Base-by-base conservation (phyloP, 257 asterid genomes). In the Verbena officinalis region DNA sequence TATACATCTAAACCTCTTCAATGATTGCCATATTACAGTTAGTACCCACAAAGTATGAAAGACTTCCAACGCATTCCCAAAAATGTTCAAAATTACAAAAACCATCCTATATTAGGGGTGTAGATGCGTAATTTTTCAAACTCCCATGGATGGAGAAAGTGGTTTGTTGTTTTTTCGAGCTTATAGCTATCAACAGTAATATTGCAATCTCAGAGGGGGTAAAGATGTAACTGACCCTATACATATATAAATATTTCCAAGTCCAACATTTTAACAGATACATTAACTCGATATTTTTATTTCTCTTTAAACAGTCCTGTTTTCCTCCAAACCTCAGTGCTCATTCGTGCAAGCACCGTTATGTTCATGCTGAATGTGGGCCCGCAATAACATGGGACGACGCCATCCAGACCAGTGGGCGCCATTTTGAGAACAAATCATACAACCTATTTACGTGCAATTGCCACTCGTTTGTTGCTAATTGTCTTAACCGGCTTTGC, bases 371-470 rank as follows among this genome's bases (percentile, higher is more conserved):
- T 0, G 97, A 86, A 75, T 70, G 53, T 5, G 99, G 97, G 24
- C 65, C 89, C 9, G 87, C 93, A 7, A 78, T 88, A 55, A 74
- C 92, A 7, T 94, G 99, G 99, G 96, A 94, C 38, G 96, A 88
- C 2, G 93, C 97, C 7, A 27, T 94, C 16, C 85, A 77, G 7
- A 77, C 83, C 4, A 81, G 86, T 31, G 38, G 62, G 5, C 86
- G 83, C 36, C 71, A 70, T 15, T 88, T 80, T 39, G 99, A 88
- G 84, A 68, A 73, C 89, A 81, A 66, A 74, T 81, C 91, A 2
- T 88, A 90, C 83, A 94, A 90, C 75, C 86, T 90, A 66, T 90
- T 94, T 78, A 86, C 95, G 0, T 90, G 96, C 88, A 94, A 94
- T 87, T 80, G 93, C 75, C 90, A 94, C 76, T 86, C 96, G 0